Evolutionary conservation across 345 rosid species (phyloP).

Genomic region (Eucalyptus albens): DNA sequence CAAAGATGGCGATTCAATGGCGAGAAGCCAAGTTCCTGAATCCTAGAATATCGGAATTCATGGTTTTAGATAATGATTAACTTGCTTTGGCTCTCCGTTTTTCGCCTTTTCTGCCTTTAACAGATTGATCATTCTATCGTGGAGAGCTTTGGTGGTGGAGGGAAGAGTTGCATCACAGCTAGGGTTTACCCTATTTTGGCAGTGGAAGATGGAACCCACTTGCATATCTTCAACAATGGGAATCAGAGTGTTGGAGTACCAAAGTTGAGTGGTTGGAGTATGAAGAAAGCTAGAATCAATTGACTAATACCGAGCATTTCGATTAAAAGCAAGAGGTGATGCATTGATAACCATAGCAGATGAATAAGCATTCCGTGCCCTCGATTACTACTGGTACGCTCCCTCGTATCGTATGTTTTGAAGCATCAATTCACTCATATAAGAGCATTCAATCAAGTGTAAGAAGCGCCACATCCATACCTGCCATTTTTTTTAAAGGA

Average conservation of each 20-base stretch:
- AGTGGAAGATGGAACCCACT: slow-evolving; percentile 11
- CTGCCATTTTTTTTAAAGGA: slow-evolving; percentile 54
- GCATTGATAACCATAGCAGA: slow-evolving; percentile 23
- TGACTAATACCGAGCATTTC: background rate
- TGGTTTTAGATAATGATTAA: background rate
- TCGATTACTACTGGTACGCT: background rate
- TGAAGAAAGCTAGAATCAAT: slow-evolving; percentile 37
- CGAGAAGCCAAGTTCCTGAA: background rate
- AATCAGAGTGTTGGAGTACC: slow-evolving; percentile 19
- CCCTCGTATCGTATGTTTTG: background rate
- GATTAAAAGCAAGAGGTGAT: background rate
- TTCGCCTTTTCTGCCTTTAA: background rate
- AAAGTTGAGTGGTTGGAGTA: slow-evolving; percentile 59
- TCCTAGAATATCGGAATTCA: background rate
- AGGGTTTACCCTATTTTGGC: slow-evolving; percentile 61
- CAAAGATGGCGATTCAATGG: background rate
- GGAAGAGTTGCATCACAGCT: slow-evolving; percentile 54
- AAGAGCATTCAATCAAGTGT: background rate
- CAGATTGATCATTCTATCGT: slow-evolving; percentile 67
- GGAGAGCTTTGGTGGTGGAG: slow-evolving; percentile 74
- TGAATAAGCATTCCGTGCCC: background rate
- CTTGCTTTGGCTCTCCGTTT: background rate
- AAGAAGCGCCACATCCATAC: slow-evolving; percentile 12
- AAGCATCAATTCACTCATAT: background rate
- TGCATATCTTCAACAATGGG: slow-evolving; percentile 59